phyloP scores from a whole-genome alignment of 2,329 filamentous ascomycete species.

The Fusarium humuli region DNA sequence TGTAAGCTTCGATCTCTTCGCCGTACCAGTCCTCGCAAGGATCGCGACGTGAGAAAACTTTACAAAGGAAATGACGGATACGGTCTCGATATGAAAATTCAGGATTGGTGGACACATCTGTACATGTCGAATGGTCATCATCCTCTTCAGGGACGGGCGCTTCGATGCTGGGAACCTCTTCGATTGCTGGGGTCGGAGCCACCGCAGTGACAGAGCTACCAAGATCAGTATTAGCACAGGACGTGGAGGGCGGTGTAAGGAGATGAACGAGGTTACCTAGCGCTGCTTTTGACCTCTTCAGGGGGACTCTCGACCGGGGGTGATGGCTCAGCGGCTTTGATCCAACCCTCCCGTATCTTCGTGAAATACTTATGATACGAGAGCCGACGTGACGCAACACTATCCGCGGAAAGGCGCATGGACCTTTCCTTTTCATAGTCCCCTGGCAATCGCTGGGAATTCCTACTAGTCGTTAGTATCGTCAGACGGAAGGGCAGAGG shows the following conservation, averaged over 20 bases:
- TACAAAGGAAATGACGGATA: background rate
- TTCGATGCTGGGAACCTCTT: background rate
- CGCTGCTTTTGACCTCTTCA: rapidly evolving
- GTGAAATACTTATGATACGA: background rate
- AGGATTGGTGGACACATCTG: background rate
- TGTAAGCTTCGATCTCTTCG: background rate
- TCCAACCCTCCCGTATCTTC: background rate
- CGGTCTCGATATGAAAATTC: no score
- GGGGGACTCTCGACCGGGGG: background rate
- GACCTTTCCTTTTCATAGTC: background rate
- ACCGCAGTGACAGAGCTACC: background rate
- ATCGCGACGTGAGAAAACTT: background rate
- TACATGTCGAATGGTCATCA: background rate
- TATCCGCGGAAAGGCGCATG: background rate
- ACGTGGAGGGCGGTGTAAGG: no score
- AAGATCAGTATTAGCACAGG: no score
- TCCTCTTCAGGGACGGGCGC: background rate
- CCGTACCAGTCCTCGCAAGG: background rate
- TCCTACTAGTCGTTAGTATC: no score
- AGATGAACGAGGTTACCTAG: background rate
- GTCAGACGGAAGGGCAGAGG: rapidly evolving
- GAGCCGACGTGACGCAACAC: background rate
- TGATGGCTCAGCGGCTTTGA: rapidly evolving
- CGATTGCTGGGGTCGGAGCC: no score
- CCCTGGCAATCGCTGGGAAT: background rate